Conservation (phyloP, 352 stramenopile genomes). For the Globisporangium carolinianum region DNA sequence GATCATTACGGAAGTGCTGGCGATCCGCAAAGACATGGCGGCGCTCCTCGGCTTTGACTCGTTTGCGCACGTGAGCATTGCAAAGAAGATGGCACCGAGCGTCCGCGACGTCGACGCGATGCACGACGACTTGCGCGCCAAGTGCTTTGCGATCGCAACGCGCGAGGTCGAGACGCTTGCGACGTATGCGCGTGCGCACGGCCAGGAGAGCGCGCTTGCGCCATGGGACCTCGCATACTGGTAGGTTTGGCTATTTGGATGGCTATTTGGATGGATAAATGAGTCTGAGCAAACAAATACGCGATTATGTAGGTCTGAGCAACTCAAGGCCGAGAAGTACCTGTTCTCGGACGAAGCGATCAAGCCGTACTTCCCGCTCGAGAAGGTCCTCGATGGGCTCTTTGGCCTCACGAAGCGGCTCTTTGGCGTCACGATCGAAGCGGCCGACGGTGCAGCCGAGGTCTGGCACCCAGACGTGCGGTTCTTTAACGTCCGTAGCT, state of each 20-base stretch:
- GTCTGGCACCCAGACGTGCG: constrained; percentile 94
- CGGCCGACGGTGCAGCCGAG: constrained; percentile 52
- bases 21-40: constrained; percentile 88
- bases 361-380: constrained; percentile 95
- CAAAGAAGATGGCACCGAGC: constrained; percentile 95
- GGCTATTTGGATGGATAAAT: background rate
- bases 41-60: constrained; percentile 91
- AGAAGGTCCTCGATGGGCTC: constrained; percentile 93
- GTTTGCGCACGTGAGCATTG: constrained; percentile 90
- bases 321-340: constrained; percentile 94
- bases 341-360: constrained; percentile 96
- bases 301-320: constrained; percentile 62
- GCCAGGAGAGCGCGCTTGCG: constrained; percentile 68
- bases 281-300: constrained; percentile 72
- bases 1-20: constrained; percentile 92
- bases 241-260: constrained; percentile 15
- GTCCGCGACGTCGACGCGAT: constrained; percentile 90
- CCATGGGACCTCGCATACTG: constrained; percentile 95
- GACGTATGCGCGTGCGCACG: constrained; percentile 76
- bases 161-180: constrained; percentile 90
- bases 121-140: constrained; percentile 89
- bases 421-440: constrained; percentile 93
- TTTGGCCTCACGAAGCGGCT: constrained; percentile 92
- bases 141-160: constrained; percentile 87
- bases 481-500: constrained; percentile 92